Evolutionary conservation across 2,329 filamentous ascomycete genomes (phyloP), one percentile per base, ranked within the genome.

Genomic region (Incumbomyces delicatus): DNA sequence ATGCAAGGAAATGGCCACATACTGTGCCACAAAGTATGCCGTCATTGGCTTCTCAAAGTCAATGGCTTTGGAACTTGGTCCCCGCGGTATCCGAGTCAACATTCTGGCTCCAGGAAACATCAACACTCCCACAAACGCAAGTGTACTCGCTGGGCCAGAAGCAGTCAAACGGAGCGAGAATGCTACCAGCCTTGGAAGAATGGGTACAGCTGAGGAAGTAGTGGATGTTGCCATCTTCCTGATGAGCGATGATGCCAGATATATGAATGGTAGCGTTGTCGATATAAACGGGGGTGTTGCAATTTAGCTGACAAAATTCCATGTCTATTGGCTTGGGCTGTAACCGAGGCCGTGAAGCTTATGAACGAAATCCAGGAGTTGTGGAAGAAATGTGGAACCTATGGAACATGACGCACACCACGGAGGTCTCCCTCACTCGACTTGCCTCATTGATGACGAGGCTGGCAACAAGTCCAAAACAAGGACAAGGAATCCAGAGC

Each of bases 161-260:
- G 27, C 41, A 5, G 57, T 68, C 2, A 59, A 57, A 2, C 60
- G 66, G 35, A 32, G 14, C 33, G 45, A 41, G n/a, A 18, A 11
- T 17, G 11, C 14, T 17, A 51, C 64, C 52, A 72, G 73, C 0
- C 73, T 76, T 71, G 61, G 60, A 44, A 61, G 74, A 8, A 75
- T 60, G 17, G 62, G 60, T 1, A 46, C 53, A 6, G 49, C 60
- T 11, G 59, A 64, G 36, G 63, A 68, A 37, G 58, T 68, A 45
- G 63, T 65, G 0, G 52, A 60, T 3, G 63, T 64, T 30, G 69
- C 66, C 1, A 62, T 74, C 8, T 70, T 70, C 50, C 52, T 74
- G 45, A 68, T 68, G 1, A 70, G 67, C 43, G 68, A 70, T 31
- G 70, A 72, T 49, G 67, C 66, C 2, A 58, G 55, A 31, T 73